phyloP scores from a whole-genome alignment of 2,329 filamentous ascomycete genomes.

The Pestalotiopsis sp. region DNA sequence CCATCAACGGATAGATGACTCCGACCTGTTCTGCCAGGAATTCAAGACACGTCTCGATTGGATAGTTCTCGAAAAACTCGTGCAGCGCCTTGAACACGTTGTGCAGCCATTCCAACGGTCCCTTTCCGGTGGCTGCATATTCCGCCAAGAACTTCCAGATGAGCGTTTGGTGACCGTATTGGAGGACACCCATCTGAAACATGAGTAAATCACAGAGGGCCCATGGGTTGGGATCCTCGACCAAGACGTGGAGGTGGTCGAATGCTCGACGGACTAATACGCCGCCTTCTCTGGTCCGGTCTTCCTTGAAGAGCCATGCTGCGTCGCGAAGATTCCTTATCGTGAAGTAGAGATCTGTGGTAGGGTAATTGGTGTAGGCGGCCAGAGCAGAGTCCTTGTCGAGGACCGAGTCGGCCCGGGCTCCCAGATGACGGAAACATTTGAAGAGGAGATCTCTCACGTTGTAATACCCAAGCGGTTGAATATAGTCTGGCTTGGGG shows the following conservation, averaged over 20 bases:
- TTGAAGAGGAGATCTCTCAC: constrained; percentile 1
- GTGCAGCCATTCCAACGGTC: not conserved
- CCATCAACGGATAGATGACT: constrained; percentile 6
- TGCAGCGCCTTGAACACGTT: constrained; percentile 4
- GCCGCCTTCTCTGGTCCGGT: constrained; percentile 1
- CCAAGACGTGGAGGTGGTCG: not conserved
- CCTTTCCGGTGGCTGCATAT: not conserved
- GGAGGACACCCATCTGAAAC: constrained; percentile 8
- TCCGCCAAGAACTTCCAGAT: constrained; percentile 11
- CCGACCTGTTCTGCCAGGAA: not conserved
- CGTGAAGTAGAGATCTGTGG: constrained; percentile 5
- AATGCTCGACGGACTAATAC: constrained; percentile 6
- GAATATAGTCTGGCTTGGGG: not conserved
- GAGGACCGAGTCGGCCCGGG: not conserved
- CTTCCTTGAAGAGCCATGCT: constrained; percentile 8
- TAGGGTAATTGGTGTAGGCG: constrained; percentile 6
- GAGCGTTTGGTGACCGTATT: constrained; percentile 10
- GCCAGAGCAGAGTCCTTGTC: not conserved
- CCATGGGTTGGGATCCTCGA: constrained; percentile 8
- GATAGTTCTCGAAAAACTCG: constrained; percentile 3
- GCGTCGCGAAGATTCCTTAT: constrained; percentile 8
- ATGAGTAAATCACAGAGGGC: constrained; percentile 8
- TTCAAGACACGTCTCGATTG: constrained; percentile 9
- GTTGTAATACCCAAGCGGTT: not conserved
- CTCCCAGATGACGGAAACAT: not conserved